Evolutionary conservation across 805 yeast species (phyloP), one percentile per base, ranked within the genome.

Genomic region (Starmerella sp.): DNA sequence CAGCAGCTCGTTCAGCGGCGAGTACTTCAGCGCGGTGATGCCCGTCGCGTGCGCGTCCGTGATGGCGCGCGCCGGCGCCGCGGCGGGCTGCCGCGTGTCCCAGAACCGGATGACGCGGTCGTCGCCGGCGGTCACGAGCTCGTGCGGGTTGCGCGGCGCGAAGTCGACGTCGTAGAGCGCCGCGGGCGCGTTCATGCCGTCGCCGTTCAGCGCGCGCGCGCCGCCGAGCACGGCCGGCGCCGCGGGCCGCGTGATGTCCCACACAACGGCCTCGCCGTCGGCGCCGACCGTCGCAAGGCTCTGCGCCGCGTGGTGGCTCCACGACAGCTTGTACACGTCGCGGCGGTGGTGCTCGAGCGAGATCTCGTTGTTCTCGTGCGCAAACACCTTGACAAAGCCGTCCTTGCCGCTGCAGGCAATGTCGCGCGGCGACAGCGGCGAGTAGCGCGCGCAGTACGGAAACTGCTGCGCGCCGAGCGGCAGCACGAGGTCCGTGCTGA

Each of bases 91-190:
- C 29, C 63, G 54, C 29, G 48, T 35, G 51, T 60, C 95, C 81
- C 87, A 87, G 39, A 83, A 72, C 54, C 77, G 78, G 34, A 87
- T 77, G n/a, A 80, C 70, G 63, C 81, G 80, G 66, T 87, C 95
- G 37, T 83, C 80, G 10, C 89, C 85, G 15, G 84, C 95, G 0
- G 93, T 84, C 8, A 82, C 91, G 50, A 84, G 74, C 57, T 86
- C 67, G 39, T 78, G 69, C 34, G 63, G 62, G 41, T 74, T 67
- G n/a, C 62, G 62, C 0, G 86, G 84, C 63, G 83, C 83, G 69
- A 84, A 84, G 44, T 77, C 78, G 47, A 84, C 77, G 1, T 85
- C 76, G 65, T 77, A 80, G 39, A 88, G 71, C 50, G 81, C 81
- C 28, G 85, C 69, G 1, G 80, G 67, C 49, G 72, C 34, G 46